Base-by-base conservation (phyloP, 2,329 filamentous ascomycete species). In the Harringtonia lauricola region DNA sequence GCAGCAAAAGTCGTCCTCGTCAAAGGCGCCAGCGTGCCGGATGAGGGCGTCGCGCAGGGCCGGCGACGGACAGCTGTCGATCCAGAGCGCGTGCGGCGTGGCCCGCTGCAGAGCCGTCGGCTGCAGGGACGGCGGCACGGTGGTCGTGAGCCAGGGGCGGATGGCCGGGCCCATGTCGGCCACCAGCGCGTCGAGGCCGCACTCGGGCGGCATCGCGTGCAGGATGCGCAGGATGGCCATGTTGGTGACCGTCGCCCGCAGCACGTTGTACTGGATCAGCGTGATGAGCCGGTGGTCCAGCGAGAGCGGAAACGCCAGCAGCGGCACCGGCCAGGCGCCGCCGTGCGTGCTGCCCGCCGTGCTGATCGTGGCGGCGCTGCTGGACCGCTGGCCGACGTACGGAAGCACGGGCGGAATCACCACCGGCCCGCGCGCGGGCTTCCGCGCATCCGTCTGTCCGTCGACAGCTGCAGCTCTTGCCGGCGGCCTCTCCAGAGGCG, bases 41-140 rank as follows among this genome's bases (percentile, higher is more conserved):
- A 59, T 47, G 6, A 61, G 42, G 30, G 58, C 59, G 38, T 62
- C 58, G 8, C 59, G 52, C 52, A 60, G 49, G 13, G 19, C 36
- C 2, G 55, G 43, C 22, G 48, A 52, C 1, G 59, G 57, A 15
- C 57, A 36, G 2, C 50, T 44, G 43, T 58, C 57, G 15, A 61
- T 50, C 56, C 56, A 61, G 18, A 46, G 45, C 39, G 56, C 52
- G 41, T 61, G 57, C 4, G 46, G 48, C 12, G 50, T 49, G 2
- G 36, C 36, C 17, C 41, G 42, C 47, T 62, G 58, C 4, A 57
- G 41, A 33, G 43, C 47, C 1, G 59, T 61, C 3, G 55, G 51
- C 30, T 47, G 47, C 12, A 62, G 45, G 1, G 51, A 45, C 12
- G 49, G 46, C 4, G 56, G 56, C 4, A 51, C 18, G 40, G 26